Evolutionary conservation across 805 yeast genomes (phyloP).

Genomic region (Wickerhamiella qilinensis): DNA sequence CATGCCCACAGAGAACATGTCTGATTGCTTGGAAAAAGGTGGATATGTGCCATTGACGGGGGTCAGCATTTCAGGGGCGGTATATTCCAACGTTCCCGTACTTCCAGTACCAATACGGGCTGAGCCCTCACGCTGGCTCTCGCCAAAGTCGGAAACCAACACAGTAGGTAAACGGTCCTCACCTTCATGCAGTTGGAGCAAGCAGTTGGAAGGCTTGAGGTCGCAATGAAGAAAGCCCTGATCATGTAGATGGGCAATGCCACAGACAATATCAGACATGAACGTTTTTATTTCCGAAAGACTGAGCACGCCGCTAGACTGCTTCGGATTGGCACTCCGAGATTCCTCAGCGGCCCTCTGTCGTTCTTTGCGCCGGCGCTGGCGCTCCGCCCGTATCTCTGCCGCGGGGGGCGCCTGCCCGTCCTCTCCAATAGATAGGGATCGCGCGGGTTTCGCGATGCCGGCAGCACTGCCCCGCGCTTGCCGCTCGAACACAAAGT

Average conservation of each 20-base stretch:
- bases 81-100: slow-evolving; percentile 77
- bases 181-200: slow-evolving; percentile 25
- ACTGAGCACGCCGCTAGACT: too few relatives aligned
- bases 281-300: slow-evolving; percentile 51
- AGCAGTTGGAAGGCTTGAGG: slow-evolving; percentile 76
- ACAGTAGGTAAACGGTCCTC: slow-evolving; percentile 37
- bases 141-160: slow-evolving; percentile 80
- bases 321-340: too few relatives aligned
- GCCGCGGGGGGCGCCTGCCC: background rate
- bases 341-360: background rate
- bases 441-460: background rate
- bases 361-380: background rate
- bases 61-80: slow-evolving; percentile 67
- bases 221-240: slow-evolving; percentile 77
- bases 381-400: background rate
- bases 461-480: slow-evolving; percentile 19
- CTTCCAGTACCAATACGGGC: slow-evolving; percentile 55
- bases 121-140: slow-evolving; percentile 60
- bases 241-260: slow-evolving; percentile 55
- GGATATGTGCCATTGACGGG: slow-evolving; percentile 23
- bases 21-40: slow-evolving; percentile 58
- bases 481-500: slow-evolving; percentile 28
- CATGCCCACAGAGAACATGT: slow-evolving; percentile 71
- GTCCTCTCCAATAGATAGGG: background rate
- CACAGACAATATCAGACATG: slow-evolving; percentile 50